phyloP scores from a whole-genome alignment of 2,329 filamentous ascomycete genomes.

The Pyrenophora teres region DNA sequence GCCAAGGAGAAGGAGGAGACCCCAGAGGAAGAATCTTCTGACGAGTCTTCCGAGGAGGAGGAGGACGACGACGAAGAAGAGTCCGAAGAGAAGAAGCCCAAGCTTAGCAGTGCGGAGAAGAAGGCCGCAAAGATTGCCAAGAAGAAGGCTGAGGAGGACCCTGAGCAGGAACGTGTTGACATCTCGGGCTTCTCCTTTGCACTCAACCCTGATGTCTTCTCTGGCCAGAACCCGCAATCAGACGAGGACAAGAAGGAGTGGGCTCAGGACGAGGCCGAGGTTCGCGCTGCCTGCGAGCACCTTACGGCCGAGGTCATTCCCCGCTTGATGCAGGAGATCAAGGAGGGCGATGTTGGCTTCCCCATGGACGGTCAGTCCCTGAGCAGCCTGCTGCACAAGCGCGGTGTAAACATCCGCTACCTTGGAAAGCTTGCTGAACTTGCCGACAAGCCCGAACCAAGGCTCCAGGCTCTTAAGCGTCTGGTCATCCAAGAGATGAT shows the following conservation, averaged over 20 bases:
- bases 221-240: constrained; percentile 86
- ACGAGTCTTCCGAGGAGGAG: constrained; percentile 37
- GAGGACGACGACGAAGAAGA: constrained; percentile 72
- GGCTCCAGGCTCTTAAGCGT: constrained; percentile 75
- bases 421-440: constrained; percentile 81
- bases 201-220: constrained; percentile 94
- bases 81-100: constrained; percentile 57
- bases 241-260: constrained; percentile 86
- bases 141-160: constrained; percentile 31
- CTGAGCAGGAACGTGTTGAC: constrained; percentile 72
- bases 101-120: constrained; percentile 26
- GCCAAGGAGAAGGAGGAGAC: constrained; percentile 41
- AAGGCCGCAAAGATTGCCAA: constrained; percentile 20
- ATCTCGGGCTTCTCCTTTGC: constrained; percentile 85
- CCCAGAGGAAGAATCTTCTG: constrained; percentile 31
- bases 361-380: constrained; percentile 98
- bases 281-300: constrained; percentile 80
- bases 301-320: constrained; percentile 79
- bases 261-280: constrained; percentile 83
- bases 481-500: constrained; percentile 92
- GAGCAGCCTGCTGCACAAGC: constrained; percentile 87
- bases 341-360: constrained; percentile 92
- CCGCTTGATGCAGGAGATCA: constrained; percentile 82
- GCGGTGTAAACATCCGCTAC: constrained; percentile 95
- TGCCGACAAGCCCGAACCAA: constrained; percentile 62